These are phyloP conservation scores for Saccharomycopsis malanga DNA, from an alignment of 805 yeast species.

Conservation along the genomic window DNA sequence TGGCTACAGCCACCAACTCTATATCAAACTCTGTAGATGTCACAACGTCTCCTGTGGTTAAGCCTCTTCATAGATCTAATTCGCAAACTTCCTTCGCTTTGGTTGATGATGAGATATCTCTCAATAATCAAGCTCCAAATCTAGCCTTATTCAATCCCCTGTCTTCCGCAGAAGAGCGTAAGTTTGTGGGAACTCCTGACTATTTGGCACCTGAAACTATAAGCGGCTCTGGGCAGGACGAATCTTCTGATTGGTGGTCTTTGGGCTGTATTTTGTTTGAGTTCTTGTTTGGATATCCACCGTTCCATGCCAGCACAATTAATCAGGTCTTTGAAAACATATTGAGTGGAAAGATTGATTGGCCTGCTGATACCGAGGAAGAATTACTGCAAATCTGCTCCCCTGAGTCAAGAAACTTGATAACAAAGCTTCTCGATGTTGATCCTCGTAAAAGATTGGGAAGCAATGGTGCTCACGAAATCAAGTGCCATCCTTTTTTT, in stretches of 20 bases:
- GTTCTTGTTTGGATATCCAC: conserved; percentile 87
- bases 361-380: conserved; percentile 66
- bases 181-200: conserved; percentile 96
- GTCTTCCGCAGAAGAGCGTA: conserved; percentile 45
- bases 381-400: conserved; percentile 35
- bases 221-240: conserved; percentile 73
- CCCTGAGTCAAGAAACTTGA: conserved; percentile 67
- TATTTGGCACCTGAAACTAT: conserved; percentile 96
- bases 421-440: conserved; percentile 50
- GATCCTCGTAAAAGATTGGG: conserved; percentile 71
- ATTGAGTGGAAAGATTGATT: conserved; percentile 61
- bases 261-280: conserved; percentile 94
- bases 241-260: conserved; percentile 98
- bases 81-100: conserved; percentile 54
- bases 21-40: conserved; percentile 15
- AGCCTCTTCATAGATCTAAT: conserved; percentile 41
- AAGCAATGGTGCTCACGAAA: conserved; percentile 65
- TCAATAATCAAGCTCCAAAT: conserved; percentile 23
- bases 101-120: conserved; percentile 39
- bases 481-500: conserved; percentile 74
- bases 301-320: conserved; percentile 80
- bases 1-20: conserved; percentile 1
- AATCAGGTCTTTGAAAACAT: conserved; percentile 79
- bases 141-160: conserved; percentile 74
- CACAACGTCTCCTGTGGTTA: conserved; percentile 41